These are phyloP conservation scores for Ganoderma resinaceum DNA, from an alignment of 1,284 basidiomycete species.

Conservation along the genomic window DNA sequence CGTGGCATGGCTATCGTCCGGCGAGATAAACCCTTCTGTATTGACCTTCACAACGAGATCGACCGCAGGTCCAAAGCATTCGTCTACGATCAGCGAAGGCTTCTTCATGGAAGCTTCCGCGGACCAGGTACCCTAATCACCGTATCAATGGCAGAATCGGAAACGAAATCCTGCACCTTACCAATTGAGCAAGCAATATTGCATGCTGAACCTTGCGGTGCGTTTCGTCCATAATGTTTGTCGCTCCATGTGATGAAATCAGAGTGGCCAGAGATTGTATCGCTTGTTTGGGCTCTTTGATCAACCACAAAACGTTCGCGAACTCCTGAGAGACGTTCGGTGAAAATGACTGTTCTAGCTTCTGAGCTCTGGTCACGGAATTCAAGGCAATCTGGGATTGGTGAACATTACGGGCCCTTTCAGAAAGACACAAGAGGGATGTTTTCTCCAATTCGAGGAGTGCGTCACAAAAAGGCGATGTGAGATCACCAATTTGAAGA, in stretches of 20 bases:
- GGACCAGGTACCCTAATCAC: conserved; percentile 84
- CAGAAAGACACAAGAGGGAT: conserved; percentile 78
- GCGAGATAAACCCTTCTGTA: conserved; percentile 1
- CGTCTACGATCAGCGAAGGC: conserved; percentile 74
- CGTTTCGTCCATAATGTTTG: conserved; percentile 16
- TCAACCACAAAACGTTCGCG: conserved; percentile 89
- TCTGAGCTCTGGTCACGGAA: conserved; percentile 79
- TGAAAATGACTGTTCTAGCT: conserved; percentile 56
- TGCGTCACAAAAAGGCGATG: conserved; percentile 58
- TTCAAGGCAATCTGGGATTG: conserved; percentile 88
- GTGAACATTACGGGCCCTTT: conserved; percentile 74
- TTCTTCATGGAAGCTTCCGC: conserved; percentile 87
- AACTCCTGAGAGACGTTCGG: conserved; percentile 82
- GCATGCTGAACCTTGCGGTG: conserved; percentile 46
- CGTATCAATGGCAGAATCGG: background rate
- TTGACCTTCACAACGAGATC: conserved; percentile 44
- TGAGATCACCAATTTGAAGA: conserved; percentile 75
- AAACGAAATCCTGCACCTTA: conserved; percentile 41
- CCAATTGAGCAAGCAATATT: conserved; percentile 64
- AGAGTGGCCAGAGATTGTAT: conserved; percentile 76
- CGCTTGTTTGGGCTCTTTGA: conserved; percentile 86
- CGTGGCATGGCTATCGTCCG: conserved; percentile 53
- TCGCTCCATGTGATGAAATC: conserved; percentile 34
- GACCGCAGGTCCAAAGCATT: conserved; percentile 76
- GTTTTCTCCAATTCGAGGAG: conserved; percentile 71